Conservation (phyloP, 2,329 filamentous ascomycete genomes). For the Metarhizium sp. region DNA sequence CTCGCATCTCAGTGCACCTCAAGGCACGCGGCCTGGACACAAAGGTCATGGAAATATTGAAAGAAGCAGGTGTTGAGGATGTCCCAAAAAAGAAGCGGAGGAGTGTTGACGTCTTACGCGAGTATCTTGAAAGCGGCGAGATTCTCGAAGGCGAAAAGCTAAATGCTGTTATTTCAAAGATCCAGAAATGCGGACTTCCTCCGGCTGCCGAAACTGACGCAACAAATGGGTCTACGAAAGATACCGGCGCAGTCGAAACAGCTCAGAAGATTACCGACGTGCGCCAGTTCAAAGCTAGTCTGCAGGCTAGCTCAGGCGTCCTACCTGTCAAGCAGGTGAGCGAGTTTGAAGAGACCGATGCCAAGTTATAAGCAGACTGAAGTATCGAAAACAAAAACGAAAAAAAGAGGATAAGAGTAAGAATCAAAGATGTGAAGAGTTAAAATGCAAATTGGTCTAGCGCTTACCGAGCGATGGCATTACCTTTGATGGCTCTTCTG, state of each 20-base stretch:
- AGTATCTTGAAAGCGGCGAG: constrained; percentile 38
- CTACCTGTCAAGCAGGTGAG: constrained; percentile 64
- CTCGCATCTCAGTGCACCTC: constrained; percentile 80
- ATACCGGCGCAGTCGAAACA: constrained; percentile 26
- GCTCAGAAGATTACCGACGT: constrained; percentile 66
- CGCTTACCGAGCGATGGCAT: background rate
- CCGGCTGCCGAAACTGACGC: constrained; percentile 23
- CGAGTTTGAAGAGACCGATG: constrained; percentile 76
- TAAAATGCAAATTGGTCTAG: background rate
- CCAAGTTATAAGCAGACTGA: constrained; percentile 55
- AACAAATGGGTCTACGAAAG: constrained; percentile 27
- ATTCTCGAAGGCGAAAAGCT: constrained; percentile 40
- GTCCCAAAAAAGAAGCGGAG: constrained; percentile 32
- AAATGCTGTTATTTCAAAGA: constrained; percentile 34
- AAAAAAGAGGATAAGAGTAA: too few species aligned
- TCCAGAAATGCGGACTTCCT: constrained; percentile 34
- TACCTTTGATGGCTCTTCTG: background rate
- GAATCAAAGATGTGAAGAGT: too few species aligned
- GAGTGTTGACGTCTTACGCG: constrained; percentile 40
- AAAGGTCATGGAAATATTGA: constrained; percentile 32
- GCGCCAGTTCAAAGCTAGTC: constrained; percentile 65
- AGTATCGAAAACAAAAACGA: background rate
- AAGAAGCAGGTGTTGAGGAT: constrained; percentile 24
- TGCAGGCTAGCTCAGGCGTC: constrained; percentile 65
- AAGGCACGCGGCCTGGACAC: constrained; percentile 57